Percentiles rank a stretch among this genome's conserved stretches.
These are phyloP conservation scores for Malassezia nana DNA, from an alignment of 1,284 basidiomycete genomes.

Conservation along the genomic window DNA sequence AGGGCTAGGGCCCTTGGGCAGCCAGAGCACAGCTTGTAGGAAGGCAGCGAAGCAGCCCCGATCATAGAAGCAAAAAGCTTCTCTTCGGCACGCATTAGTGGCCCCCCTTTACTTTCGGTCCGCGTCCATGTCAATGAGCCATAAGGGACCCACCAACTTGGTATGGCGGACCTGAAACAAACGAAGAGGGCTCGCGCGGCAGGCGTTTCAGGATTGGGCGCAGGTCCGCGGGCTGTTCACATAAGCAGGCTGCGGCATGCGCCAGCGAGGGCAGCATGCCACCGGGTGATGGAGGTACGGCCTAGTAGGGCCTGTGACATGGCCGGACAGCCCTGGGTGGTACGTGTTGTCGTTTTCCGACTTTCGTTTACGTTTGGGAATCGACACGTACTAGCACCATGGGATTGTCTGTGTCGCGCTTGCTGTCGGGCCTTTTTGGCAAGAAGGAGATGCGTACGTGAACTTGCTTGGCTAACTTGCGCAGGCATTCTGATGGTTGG, in stretches of 20 bases:
- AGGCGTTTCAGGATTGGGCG: background rate
- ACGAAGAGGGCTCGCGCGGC: background rate
- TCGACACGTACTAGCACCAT: constrained; percentile 22
- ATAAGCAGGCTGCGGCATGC: constrained; percentile 19
- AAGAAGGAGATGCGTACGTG: constrained; percentile 48
- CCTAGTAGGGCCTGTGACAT: constrained; percentile 12
- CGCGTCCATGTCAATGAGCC: constrained; percentile 18
- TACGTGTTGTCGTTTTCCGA: constrained; percentile 11
- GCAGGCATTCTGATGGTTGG: constrained; percentile 60
- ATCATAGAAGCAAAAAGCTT: background rate
- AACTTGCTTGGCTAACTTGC: background rate
- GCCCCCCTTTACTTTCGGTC: constrained; percentile 16
- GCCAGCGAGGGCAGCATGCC: constrained; percentile 9
- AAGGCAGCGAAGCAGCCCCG: constrained; percentile 19
- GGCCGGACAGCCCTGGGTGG: background rate
- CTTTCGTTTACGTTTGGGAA: constrained; percentile 2
- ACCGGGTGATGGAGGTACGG: background rate
- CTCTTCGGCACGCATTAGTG: constrained; percentile 18
- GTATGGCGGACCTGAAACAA: constrained; percentile 15
- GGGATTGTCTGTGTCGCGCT: constrained; percentile 47
- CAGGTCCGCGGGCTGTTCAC: background rate
- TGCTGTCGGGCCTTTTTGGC: constrained; percentile 48
- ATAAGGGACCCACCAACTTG: constrained; percentile 15
- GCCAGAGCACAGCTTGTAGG: constrained; percentile 1
- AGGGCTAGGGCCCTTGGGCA: background rate